Percentiles rank a stretch among this genome's conserved stretches.
Conservation (phyloP, 192 early-diverging fungal genomes). For the Coemansia sp. region DNA sequence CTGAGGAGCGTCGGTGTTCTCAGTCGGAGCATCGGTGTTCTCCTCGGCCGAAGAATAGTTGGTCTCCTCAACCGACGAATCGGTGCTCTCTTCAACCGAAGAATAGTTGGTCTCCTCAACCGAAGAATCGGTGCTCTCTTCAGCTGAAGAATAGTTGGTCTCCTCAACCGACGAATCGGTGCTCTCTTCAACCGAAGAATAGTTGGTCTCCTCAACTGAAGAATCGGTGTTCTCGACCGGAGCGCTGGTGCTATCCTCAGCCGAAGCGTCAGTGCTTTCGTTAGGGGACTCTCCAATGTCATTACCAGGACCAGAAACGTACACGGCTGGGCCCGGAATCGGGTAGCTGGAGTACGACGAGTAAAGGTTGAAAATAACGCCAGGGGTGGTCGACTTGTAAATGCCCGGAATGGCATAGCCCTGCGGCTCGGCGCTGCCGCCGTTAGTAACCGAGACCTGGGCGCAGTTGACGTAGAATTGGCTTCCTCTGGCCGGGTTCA, state of each 20-base stretch:
- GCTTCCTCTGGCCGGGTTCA: conserved; percentile 10
- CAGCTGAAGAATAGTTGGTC: conserved; percentile 5
- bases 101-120: conserved; percentile 2
- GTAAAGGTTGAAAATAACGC: conserved; percentile 24
- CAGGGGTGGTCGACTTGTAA: conserved; percentile 25
- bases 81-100: background rate
- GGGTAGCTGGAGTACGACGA: conserved; percentile 13
- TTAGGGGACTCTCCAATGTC: background rate
- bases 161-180: background rate
- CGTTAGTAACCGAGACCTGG: conserved; percentile 21
- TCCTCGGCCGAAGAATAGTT: conserved; percentile 4
- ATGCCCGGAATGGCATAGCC: conserved; percentile 20
- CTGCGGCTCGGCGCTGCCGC: conserved; percentile 14
- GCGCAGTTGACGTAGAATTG: conserved; percentile 41
- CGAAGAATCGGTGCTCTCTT: background rate
- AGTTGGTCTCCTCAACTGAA: background rate
- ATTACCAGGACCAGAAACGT: conserved; percentile 17
- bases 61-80: background rate
- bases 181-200: conserved; percentile 1
- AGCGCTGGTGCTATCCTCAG: background rate
- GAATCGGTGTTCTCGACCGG: background rate
- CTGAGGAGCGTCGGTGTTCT: background rate
- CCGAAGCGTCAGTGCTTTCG: background rate
- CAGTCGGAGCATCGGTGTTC: background rate
- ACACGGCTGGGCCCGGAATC: conserved; percentile 30